Conservation (phyloP, 2,329 filamentous ascomycete species). For the Fusarium tupiense region DNA sequence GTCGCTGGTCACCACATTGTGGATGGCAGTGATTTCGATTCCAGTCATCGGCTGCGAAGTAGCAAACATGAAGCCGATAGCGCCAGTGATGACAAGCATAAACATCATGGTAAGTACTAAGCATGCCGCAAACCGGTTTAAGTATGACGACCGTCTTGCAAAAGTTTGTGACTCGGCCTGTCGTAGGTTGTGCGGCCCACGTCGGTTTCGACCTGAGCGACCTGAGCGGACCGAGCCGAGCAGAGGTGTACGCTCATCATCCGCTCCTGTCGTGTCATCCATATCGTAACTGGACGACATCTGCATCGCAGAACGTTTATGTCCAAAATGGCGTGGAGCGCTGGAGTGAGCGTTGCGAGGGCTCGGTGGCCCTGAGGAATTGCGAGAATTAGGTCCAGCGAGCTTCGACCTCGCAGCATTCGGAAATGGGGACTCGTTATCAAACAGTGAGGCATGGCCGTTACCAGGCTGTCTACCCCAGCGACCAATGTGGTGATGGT, state of each 20-base stretch:
- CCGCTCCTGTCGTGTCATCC: constrained; percentile 80
- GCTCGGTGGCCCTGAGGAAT: constrained; percentile 75
- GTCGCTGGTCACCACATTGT: constrained; percentile 91
- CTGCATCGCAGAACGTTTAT: constrained; percentile 65
- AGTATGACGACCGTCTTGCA: constrained; percentile 68
- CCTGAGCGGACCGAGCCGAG: constrained; percentile 68
- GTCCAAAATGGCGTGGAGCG: constrained; percentile 44
- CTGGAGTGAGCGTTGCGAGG: constrained; percentile 64
- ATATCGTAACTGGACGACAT: constrained; percentile 77
- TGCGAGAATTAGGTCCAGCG: constrained; percentile 64
- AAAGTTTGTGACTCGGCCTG: constrained; percentile 80
- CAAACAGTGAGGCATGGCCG: constrained; percentile 75
- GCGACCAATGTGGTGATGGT: constrained; percentile 78
- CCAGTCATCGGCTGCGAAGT: constrained; percentile 87
- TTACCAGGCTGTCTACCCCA: constrained; percentile 77
- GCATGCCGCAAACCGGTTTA: constrained; percentile 84
- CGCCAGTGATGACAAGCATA: constrained; percentile 82
- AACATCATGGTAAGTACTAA: constrained; percentile 85
- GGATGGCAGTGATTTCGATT: constrained; percentile 81
- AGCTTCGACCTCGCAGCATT: constrained; percentile 72
- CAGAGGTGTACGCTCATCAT: constrained; percentile 89
- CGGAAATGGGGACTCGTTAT: constrained; percentile 81
- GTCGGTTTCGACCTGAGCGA: constrained; percentile 67
- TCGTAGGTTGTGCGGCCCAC: constrained; percentile 65
- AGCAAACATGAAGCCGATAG: constrained; percentile 88